Conservation (phyloP, 352 stramenopile genomes). For the Phytopythium mirpurense region DNA sequence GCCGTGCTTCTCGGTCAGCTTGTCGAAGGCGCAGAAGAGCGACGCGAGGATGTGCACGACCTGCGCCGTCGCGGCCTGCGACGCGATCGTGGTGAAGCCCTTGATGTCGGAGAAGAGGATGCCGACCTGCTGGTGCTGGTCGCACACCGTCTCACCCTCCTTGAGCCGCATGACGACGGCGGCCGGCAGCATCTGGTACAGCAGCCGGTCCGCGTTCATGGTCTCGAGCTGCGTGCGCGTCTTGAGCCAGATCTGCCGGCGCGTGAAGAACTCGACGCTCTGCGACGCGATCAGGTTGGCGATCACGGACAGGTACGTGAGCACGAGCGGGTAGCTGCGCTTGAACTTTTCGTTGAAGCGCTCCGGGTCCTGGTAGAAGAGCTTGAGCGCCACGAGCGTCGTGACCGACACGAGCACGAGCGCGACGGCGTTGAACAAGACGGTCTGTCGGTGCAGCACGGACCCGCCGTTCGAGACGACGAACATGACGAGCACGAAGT, state of each 20-base stretch:
- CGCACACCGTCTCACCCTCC: slow-evolving; percentile 76
- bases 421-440: slow-evolving; percentile 58
- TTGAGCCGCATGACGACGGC: slow-evolving; percentile 84
- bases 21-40: slow-evolving; percentile 91
- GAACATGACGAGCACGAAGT: slow-evolving; percentile 80
- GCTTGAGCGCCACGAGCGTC: slow-evolving; percentile 34
- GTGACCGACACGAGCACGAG: slow-evolving; percentile 43
- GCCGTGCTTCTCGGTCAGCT: slow-evolving; percentile 88
- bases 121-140: slow-evolving; percentile 82
- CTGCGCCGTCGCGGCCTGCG: slow-evolving; percentile 73
- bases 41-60: slow-evolving; percentile 89
- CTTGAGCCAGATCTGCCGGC: slow-evolving; percentile 83
- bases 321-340: slow-evolving; percentile 72
- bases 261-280: slow-evolving; percentile 77
- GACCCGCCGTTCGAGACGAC: slow-evolving; percentile 79
- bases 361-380: slow-evolving; percentile 41
- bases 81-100: slow-evolving; percentile 89
- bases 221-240: slow-evolving; percentile 78
- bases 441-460: slow-evolving; percentile 60
- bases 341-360: slow-evolving; percentile 77
- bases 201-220: slow-evolving; percentile 72
- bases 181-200: slow-evolving; percentile 86
- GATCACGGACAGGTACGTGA: slow-evolving; percentile 76
- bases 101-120: slow-evolving; percentile 92
- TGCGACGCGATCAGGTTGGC: slow-evolving; percentile 78